phyloP scores from a whole-genome alignment of 257 asterid species.

The Nicotiana obtusifolia region DNA sequence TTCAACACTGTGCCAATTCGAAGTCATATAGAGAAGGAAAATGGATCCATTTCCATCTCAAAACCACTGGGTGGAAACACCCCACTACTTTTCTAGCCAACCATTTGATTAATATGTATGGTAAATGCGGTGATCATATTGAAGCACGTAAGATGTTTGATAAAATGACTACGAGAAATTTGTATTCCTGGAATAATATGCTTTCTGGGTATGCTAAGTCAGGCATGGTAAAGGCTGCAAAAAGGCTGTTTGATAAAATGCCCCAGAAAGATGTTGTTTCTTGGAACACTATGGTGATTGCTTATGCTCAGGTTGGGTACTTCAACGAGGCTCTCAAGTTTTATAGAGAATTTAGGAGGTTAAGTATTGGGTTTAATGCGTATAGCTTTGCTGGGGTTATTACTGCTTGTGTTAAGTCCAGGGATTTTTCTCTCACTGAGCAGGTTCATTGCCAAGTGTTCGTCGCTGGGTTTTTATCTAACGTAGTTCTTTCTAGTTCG shows the following conservation, averaged over 20 bases:
- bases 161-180: conserved; percentile 49
- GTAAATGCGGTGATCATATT: conserved; percentile 56
- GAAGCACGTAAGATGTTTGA: conserved; percentile 71
- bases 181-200: conserved; percentile 87
- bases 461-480: conserved; percentile 49
- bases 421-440: conserved; percentile 42
- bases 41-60: conserved; percentile 52
- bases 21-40: conserved; percentile 42
- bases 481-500: conserved; percentile 58
- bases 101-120: conserved; percentile 60
- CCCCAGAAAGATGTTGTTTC: conserved; percentile 61
- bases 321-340: conserved; percentile 46
- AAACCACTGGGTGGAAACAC: conserved; percentile 48
- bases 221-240: conserved; percentile 59
- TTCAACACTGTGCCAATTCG: conserved; percentile 42
- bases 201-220: conserved; percentile 61
- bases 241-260: conserved; percentile 58
- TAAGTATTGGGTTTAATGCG: conserved; percentile 46
- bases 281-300: conserved; percentile 79
- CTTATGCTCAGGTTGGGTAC: conserved; percentile 43
- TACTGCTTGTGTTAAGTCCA: conserved; percentile 55
- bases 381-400: conserved; percentile 62
- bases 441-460: conserved; percentile 68
- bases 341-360: conserved; percentile 46
- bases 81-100: conserved; percentile 52